A percentile compares a stretch with the other conserved stretches of the same genome.
Evolutionary conservation across 83 land plant species (phyloP).

Genomic region (Thuja plicata): DNA sequence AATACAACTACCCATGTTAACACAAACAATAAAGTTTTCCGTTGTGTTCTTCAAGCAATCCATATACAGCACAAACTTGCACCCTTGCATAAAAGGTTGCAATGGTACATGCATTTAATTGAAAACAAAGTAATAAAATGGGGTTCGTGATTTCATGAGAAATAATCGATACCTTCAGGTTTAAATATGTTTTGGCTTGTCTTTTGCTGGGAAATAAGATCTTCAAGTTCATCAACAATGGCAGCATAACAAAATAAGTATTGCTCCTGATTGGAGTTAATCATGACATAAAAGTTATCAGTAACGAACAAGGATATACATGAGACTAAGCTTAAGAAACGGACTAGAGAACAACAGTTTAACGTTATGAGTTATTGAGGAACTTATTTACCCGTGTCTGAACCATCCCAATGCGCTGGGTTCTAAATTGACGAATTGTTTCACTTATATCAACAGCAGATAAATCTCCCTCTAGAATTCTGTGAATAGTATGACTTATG

Average conservation of each 20-base stretch:
- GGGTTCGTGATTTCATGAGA: background rate
- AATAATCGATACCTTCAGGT: background rate
- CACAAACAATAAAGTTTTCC: background rate
- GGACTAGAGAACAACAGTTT: background rate
- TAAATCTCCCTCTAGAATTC: conserved; percentile 83
- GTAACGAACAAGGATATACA: background rate
- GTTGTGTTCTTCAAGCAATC: background rate
- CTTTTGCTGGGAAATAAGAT: conserved; percentile 36
- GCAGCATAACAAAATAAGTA: conserved; percentile 76
- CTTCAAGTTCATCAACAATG: conserved; percentile 79
- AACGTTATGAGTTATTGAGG: background rate
- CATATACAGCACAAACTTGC: background rate
- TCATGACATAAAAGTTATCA: background rate
- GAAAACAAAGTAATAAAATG: background rate
- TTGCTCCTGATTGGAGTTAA: conserved; percentile 65
- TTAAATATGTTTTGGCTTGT: background rate
- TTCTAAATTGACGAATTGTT: conserved; percentile 72
- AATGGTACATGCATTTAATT: background rate
- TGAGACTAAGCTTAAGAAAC: background rate
- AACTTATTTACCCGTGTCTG: conserved; percentile 68
- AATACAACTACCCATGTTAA: background rate
- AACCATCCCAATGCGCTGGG: conserved; percentile 94
- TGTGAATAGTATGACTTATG: conserved; percentile 83
- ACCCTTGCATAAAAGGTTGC: background rate
- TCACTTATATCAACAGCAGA: conserved; percentile 71